phyloP scores from a whole-genome alignment of 169 alveolate species.

The Amoebophrya sp. region DNA sequence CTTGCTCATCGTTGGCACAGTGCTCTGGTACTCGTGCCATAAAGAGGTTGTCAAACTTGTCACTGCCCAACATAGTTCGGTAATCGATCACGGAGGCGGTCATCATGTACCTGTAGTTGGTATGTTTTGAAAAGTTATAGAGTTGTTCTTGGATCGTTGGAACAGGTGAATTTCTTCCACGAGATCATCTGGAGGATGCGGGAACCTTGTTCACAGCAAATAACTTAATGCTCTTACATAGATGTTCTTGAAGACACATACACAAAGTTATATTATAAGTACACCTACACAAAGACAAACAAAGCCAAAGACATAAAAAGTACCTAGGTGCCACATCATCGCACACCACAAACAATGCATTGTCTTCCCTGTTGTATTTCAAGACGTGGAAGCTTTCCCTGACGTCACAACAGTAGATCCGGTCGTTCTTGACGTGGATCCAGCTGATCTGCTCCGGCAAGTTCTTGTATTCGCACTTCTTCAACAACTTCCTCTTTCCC shows the following conservation, averaged over 20 bases:
- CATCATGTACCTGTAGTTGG: constrained; percentile 89
- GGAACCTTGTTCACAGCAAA: too few species aligned
- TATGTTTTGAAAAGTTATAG: constrained; percentile 75
- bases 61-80: constrained; percentile 67
- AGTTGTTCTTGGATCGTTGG: too few species aligned
- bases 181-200: too few species aligned
- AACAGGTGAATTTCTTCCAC: too few species aligned
- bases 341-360: constrained; percentile 53
- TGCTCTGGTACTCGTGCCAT: constrained; percentile 53
- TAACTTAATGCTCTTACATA: too few species aligned
- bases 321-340: constrained; percentile 45
- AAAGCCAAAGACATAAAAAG: neutral
- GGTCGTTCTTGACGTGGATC: constrained; percentile 50
- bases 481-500: constrained; percentile 71
- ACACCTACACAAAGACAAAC: constrained; percentile 23
- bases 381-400: constrained; percentile 86
- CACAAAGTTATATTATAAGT: neutral
- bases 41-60: constrained; percentile 86
- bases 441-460: constrained; percentile 45
- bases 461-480: constrained; percentile 51
- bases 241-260: too few species aligned
- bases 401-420: constrained; percentile 88
- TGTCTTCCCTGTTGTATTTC: constrained; percentile 65
- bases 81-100: constrained; percentile 87
- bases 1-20: constrained; percentile 42